Percentiles rank a stretch among this genome's conserved stretches.
These are phyloP conservation scores for Auricularia sp. DNA, from an alignment of 768 basidiomycete species.

Conservation along the genomic window DNA sequence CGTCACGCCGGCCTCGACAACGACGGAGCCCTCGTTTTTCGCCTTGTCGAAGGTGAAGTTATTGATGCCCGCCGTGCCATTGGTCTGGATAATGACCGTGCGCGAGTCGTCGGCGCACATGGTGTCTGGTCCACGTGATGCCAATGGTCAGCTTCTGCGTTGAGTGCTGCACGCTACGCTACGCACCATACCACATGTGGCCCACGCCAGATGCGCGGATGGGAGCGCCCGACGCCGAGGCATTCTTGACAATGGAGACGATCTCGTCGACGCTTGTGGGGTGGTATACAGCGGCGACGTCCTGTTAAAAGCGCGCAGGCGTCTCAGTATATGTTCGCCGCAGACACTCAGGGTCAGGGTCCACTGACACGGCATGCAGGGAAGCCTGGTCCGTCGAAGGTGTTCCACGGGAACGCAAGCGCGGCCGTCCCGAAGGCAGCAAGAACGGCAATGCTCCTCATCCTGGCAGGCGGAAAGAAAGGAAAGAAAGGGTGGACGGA, in stretches of 20 bases:
- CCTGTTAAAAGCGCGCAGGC: neutral
- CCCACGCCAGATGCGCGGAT: slow-evolving; percentile 6
- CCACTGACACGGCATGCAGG: neutral
- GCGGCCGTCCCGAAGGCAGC: neutral
- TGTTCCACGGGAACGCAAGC: neutral
- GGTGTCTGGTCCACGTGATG: neutral
- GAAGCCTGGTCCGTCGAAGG: slow-evolving; percentile 1
- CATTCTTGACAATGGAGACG: slow-evolving; percentile 6
- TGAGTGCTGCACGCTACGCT: neutral
- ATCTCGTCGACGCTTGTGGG: slow-evolving; percentile 5
- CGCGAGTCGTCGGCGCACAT: slow-evolving; percentile 6
- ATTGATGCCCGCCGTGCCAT: slow-evolving; percentile 1
- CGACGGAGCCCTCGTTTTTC: neutral
- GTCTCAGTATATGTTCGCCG: no score
- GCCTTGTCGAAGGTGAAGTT: slow-evolving; percentile 5
- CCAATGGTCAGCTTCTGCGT: neutral
- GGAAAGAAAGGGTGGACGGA: neutral
- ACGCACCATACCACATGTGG: neutral
- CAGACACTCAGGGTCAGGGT: no score
- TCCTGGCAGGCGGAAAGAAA: neutral
- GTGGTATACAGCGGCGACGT: neutral
- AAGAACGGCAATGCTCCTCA: neutral
- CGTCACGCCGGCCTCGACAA: slow-evolving; percentile 5
- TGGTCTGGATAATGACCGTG: slow-evolving; percentile 7
- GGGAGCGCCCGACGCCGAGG: slow-evolving; percentile 5